Evolutionary conservation across 2,329 filamentous ascomycete species (phyloP).

Genomic region (Fusarium foetens): DNA sequence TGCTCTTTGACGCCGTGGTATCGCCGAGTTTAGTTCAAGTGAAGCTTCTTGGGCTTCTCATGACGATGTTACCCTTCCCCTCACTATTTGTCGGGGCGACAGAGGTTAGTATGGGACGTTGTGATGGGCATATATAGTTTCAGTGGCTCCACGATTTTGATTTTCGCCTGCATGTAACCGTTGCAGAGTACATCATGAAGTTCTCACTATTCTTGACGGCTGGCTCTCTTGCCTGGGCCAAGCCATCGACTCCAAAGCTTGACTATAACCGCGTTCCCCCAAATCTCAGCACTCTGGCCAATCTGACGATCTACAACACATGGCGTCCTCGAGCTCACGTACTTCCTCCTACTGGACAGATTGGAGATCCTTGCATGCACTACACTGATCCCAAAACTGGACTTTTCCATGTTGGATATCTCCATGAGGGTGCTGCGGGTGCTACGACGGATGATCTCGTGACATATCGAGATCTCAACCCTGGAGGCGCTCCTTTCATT

Average conservation of each 20-base stretch:
- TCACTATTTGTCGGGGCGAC: constrained; percentile 27
- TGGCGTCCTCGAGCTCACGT: constrained; percentile 53
- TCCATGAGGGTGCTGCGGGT: constrained; percentile 51
- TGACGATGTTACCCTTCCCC: constrained; percentile 30
- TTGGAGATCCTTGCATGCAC: constrained; percentile 58
- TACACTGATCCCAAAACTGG: constrained; percentile 57
- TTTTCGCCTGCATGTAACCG: neutral
- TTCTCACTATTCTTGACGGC: constrained; percentile 23
- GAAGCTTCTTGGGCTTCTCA: constrained; percentile 2
- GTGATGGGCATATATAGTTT: constrained; percentile 22
- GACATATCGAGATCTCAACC: constrained; percentile 51
- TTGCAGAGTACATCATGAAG: constrained; percentile 22
- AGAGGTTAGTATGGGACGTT: neutral
- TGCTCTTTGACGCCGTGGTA: constrained; percentile 26
- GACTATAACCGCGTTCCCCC: constrained; percentile 52
- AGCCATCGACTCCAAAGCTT: constrained; percentile 30
- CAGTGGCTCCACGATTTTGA: neutral
- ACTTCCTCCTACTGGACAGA: constrained; percentile 52
- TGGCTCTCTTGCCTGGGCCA: constrained; percentile 32
- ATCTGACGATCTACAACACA: constrained; percentile 49
- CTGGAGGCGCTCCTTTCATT: constrained; percentile 56
- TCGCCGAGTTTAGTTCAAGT: constrained; percentile 20
- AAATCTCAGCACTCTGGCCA: constrained; percentile 52
- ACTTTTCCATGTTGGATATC: constrained; percentile 57
- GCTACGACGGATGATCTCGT: constrained; percentile 56